Percentiles rank a stretch among this genome's conserved stretches.
These are phyloP conservation scores for Eimeria sp. DNA, from an alignment of 169 alveolate genomes.

Conservation along the genomic window DNA sequence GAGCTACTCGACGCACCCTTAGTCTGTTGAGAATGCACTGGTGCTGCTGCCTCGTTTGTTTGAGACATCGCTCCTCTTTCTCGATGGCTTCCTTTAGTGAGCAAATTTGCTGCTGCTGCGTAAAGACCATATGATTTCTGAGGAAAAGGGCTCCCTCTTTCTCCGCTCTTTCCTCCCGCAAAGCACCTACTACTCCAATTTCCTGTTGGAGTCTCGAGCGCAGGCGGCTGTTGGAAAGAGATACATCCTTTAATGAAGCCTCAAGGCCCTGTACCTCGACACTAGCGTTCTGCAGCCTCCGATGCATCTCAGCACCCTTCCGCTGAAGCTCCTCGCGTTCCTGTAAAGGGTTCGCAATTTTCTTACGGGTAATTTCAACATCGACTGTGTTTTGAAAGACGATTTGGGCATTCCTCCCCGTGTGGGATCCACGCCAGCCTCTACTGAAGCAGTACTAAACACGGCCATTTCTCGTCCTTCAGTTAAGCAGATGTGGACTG, in stretches of 20 bases:
- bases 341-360: neutral
- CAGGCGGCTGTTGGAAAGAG: slow-evolving; percentile 61
- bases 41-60: slow-evolving; percentile 32
- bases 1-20: neutral
- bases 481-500: neutral
- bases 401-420: neutral
- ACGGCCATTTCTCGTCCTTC: neutral
- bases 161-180: slow-evolving; percentile 35
- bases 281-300: slow-evolving; percentile 44
- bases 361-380: neutral
- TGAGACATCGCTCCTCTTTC: slow-evolving; percentile 23
- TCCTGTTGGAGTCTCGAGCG: slow-evolving; percentile 65
- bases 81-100: slow-evolving; percentile 20
- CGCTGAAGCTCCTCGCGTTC: slow-evolving; percentile 78
- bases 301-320: slow-evolving; percentile 53
- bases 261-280: slow-evolving; percentile 63
- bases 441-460: neutral
- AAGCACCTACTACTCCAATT: neutral
- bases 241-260: slow-evolving; percentile 46
- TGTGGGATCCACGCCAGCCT: neutral
- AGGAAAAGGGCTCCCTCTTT: slow-evolving; percentile 56
- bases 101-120: slow-evolving; percentile 64
- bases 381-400: neutral
- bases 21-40: slow-evolving; percentile 16
- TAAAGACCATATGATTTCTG: slow-evolving; percentile 37